Conservation (phyloP, 2,329 filamentous ascomycete species). For the Colletotrichum lupini region DNA sequence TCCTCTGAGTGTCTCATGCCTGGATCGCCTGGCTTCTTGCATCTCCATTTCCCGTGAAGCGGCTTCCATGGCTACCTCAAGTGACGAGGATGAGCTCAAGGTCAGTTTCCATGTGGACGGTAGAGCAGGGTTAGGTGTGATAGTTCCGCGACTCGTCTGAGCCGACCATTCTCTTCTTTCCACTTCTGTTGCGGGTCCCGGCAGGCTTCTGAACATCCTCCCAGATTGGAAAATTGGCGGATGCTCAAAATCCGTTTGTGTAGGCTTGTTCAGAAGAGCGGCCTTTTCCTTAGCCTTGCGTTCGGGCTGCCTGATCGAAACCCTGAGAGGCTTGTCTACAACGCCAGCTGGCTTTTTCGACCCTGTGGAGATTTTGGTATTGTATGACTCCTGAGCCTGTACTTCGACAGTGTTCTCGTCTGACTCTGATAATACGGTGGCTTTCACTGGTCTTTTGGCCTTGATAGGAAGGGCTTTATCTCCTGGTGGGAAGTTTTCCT, state of each 20-base stretch:
- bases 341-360: neutral
- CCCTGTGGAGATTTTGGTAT: neutral
- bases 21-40: slow-evolving; percentile 34
- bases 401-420: neutral
- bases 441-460: neutral
- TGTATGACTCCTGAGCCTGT: neutral
- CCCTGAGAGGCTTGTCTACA: slow-evolving; percentile 7
- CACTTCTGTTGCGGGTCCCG: neutral
- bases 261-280: neutral
- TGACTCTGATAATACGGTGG: neutral
- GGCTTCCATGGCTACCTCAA: slow-evolving; percentile 45
- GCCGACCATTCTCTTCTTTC: neutral
- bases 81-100: slow-evolving; percentile 42
- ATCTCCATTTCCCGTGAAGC: slow-evolving; percentile 42
- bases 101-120: slow-evolving; percentile 45
- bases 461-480: neutral
- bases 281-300: slow-evolving; percentile 39
- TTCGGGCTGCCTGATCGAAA: slow-evolving; percentile 24
- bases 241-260: neutral
- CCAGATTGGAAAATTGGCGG: slow-evolving; percentile 7
- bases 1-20: neutral
- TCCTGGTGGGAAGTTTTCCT: neutral
- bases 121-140: slow-evolving; percentile 37
- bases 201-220: neutral
- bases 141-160: neutral